These are phyloP conservation scores for Neonectria magnoliae DNA, from an alignment of 2,329 filamentous ascomycete species.

Conservation along the genomic window DNA sequence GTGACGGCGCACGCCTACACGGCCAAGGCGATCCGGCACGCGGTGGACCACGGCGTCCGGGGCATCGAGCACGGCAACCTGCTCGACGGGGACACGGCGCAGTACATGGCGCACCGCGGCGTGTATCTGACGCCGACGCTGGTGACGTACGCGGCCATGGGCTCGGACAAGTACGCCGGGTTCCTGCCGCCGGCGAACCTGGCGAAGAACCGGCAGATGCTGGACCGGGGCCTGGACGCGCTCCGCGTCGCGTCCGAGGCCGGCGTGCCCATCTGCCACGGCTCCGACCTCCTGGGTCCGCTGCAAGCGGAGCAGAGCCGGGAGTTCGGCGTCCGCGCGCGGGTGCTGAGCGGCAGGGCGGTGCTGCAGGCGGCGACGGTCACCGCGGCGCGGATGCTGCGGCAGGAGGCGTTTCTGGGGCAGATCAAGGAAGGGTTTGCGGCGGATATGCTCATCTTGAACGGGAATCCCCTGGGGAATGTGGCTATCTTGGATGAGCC, in stretches of 20 bases:
- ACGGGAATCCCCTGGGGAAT: constrained; percentile 62
- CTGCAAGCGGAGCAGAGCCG: constrained; percentile 42
- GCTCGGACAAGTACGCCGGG: constrained; percentile 50
- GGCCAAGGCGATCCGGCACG: constrained; percentile 61
- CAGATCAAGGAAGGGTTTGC: constrained; percentile 59
- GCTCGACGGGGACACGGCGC: constrained; percentile 53
- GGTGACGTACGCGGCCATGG: constrained; percentile 61
- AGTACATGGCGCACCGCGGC: constrained; percentile 58
- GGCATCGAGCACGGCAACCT: constrained; percentile 61
- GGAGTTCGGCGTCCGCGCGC: constrained; percentile 44
- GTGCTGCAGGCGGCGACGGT: constrained; percentile 48
- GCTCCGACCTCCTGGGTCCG: constrained; percentile 51
- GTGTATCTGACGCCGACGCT: constrained; percentile 64
- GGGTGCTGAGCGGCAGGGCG: constrained; percentile 28
- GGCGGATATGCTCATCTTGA: constrained; percentile 63
- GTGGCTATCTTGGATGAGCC: constrained; percentile 59
- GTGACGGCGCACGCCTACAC: constrained; percentile 69
- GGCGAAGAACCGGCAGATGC: constrained; percentile 60
- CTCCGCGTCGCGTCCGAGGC: constrained; percentile 60
- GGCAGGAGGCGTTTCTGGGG: constrained; percentile 57
- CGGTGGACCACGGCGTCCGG: constrained; percentile 62
- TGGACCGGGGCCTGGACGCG: constrained; percentile 55
- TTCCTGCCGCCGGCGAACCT: constrained; percentile 55
- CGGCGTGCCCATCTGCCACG: constrained; percentile 65
- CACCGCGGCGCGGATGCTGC: constrained; percentile 60